Base-by-base conservation (phyloP, 768 basidiomycete species). In the Lentinula lateritia region DNA sequence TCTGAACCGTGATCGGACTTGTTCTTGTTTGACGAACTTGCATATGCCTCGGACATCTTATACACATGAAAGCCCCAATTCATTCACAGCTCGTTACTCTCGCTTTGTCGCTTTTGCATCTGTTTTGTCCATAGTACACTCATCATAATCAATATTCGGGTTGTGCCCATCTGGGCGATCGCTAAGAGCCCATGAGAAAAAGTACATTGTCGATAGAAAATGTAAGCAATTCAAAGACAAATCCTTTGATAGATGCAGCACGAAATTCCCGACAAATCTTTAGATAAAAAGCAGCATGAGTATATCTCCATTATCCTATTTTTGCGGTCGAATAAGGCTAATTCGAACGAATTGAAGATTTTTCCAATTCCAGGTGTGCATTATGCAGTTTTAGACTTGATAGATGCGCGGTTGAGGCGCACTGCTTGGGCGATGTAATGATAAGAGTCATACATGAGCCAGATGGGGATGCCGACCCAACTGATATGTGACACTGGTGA, bases 401-500 rank as follows among this genome's bases (percentile, higher is more conserved):
- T 20, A 23, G 48, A 43, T 15, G 70, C 66, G 61, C 78, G 78
- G 13, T 63, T 65, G 13, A 68, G 61, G 23, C 88, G 84, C 63
- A 93, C 75, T 8, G 87, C 76, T 43, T 75, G 72, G 15, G 88
- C 81, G 60, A 94, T 90, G 62, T 87, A 81, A 3, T 75, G 75
- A 63, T 92, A 94, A 0, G 92, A 92, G 68, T 93, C 87, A 65
- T 77, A 75, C 88, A 95, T 88, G 62, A 94, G 77, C 76, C 81
- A 83, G 20, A 92, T 58, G 2, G 92, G 92, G 64, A 93, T 79
- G 52, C 83, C 67, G 34, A 94, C 91, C 92, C 92, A 94, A 60
- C 91, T 93, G 9, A 58, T 36, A 28, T 32, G 35, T 61, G 28
- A 60, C 39, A 63, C 53, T 52, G 15, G 39, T 58, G 52, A 50